These are phyloP conservation scores for Diddensiella santjacobensis DNA, from an alignment of 805 yeast genomes.

Conservation along the genomic window DNA sequence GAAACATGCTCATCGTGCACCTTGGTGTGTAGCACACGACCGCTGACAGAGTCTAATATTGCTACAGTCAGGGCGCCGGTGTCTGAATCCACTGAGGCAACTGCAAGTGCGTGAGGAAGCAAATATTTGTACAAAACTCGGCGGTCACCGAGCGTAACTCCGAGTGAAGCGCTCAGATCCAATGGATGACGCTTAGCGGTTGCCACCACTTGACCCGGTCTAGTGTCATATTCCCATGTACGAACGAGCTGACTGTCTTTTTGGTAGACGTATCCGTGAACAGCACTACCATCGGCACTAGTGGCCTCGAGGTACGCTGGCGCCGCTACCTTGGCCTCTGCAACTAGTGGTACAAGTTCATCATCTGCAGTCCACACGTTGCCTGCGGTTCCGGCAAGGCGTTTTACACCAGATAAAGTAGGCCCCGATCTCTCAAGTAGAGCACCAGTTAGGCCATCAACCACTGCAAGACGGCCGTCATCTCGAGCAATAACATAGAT, in stretches of 20 bases:
- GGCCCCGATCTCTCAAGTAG: conserved; percentile 3
- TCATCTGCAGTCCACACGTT: conserved; percentile 9
- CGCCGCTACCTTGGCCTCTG: background rate
- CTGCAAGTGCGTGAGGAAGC: conserved; percentile 60
- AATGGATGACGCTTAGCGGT: conserved; percentile 39
- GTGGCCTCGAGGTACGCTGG: conserved; percentile 17
- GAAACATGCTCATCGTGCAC: conserved; percentile 41
- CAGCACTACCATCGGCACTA: conserved; percentile 4
- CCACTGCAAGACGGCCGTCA: conserved; percentile 6
- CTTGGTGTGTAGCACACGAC: conserved; percentile 50
- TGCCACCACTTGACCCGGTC: conserved; percentile 37
- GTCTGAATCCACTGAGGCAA: conserved; percentile 37
- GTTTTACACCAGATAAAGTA: background rate
- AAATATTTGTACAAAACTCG: conserved; percentile 79
- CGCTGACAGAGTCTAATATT: conserved; percentile 66
- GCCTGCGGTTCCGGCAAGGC: background rate
- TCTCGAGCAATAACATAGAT: conserved; percentile 3
- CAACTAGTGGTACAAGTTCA: conserved; percentile 7
- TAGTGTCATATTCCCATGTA: conserved; percentile 40
- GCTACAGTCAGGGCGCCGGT: conserved; percentile 40
- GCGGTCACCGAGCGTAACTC: conserved; percentile 64
- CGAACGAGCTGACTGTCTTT: background rate
- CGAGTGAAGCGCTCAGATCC: conserved; percentile 54
- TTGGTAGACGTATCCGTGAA: conserved; percentile 20
- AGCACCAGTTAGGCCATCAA: conserved; percentile 15